phyloP scores from a whole-genome alignment of 768 basidiomycete species.

The Fomitopsis pulvina region DNA sequence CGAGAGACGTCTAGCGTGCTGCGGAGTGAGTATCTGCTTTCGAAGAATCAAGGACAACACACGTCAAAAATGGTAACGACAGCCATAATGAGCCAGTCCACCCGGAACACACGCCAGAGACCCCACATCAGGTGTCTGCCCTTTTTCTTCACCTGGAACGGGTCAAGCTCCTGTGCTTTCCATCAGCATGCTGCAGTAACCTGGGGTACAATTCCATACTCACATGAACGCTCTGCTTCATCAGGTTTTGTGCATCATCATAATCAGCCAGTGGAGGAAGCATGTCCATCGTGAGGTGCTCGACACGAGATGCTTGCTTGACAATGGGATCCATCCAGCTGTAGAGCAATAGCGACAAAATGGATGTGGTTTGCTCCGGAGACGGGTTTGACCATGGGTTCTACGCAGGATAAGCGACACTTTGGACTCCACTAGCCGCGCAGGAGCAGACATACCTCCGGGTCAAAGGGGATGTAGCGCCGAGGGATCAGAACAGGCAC shows the following conservation, averaged over 20 bases:
- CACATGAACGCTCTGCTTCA: constrained; percentile 20
- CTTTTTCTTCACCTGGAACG: constrained; percentile 24
- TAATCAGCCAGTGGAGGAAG: constrained; percentile 30
- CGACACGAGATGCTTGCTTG: constrained; percentile 22
- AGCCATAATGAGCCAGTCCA: neutral
- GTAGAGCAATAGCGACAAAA: constrained; percentile 34
- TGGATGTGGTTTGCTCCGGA: constrained; percentile 41
- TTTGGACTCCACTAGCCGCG: too few relatives aligned
- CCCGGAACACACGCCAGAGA: constrained; percentile 24
- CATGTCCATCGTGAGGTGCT: constrained; percentile 26
- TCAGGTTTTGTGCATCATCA: constrained; percentile 22
- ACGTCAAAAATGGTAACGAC: neutral
- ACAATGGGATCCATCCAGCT: constrained; percentile 33
- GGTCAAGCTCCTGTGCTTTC: constrained; percentile 26
- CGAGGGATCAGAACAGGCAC: constrained; percentile 34
- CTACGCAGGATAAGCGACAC: too few relatives aligned
- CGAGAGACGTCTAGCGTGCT: neutral
- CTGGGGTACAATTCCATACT: constrained; percentile 5
- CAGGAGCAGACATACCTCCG: constrained; percentile 23
- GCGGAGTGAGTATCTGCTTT: too few relatives aligned
- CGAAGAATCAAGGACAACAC: neutral
- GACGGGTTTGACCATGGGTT: constrained; percentile 19
- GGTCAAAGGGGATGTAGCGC: constrained; percentile 34
- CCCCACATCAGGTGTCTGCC: constrained; percentile 28
- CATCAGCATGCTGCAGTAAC: neutral